Base-by-base conservation (phyloP, 192 early-diverging fungal genomes). In the Backusella sp. region DNA sequence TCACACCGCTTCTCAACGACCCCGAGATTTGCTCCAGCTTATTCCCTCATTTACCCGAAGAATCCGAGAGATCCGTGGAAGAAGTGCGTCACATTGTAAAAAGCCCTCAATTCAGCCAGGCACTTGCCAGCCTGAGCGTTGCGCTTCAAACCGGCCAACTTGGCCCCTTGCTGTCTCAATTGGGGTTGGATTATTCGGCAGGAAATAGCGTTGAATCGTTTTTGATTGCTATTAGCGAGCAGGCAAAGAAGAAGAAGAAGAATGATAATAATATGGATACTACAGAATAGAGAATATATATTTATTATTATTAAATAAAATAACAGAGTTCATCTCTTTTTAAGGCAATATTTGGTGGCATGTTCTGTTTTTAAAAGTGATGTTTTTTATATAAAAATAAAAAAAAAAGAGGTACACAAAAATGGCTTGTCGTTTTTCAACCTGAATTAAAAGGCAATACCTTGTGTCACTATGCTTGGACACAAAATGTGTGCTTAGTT, bases 21-120 rank as follows among this genome's bases (percentile, higher is more conserved):
- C 21, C 21, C 8, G 68, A 59, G 7, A 30, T 74, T 6, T 37
- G 66, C 11, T 17, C 34, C 11, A 52, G 72, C 14, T 39, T 81
- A 36, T 81, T 77, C 56, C 80, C 80, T 8, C 62, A 53, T 52
- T 59, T 81, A 66, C 76, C 75, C 1, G 66, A 52, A n/a, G 68
- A 53, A 32, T 59, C 53, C 12, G 70, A 66, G 12, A 66, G 62
- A 30, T 67, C 76, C 0, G 30, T 67, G 6, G 73, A 78, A 15
- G 74, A 82, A 30, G 68, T 82, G 11, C 68, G 69, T 39, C 56
- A 75, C 14, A 35, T 82, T 65, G 72, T 73, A 14, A 41, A 66
- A 42, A 68, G 53, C 23, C 52, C 70, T 14, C 39, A 62, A 2
- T 82, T 82, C 46, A 69, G 68, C 37, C 65, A 70, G 21, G 34